phyloP scores from a whole-genome alignment of 306 rosid genomes.

The Albizia julibrissin region DNA sequence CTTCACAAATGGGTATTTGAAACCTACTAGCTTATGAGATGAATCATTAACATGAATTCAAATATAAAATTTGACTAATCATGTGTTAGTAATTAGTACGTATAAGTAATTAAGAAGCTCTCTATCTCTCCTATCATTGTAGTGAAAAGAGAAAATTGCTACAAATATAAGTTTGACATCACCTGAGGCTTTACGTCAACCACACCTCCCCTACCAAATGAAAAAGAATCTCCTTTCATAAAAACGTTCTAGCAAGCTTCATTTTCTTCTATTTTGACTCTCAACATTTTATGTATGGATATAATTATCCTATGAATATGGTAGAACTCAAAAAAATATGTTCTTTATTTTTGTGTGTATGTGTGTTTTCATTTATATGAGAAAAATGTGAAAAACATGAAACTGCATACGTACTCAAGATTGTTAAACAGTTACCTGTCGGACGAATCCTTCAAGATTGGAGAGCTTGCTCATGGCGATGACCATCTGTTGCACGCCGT shows the following conservation, averaged over 20 bases:
- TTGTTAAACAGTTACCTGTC: slow-evolving; percentile 55
- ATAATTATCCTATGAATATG: not conserved
- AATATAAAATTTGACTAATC: slow-evolving; percentile 19
- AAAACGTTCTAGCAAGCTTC: slow-evolving; percentile 1
- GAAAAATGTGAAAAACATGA: not conserved
- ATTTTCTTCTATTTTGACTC: not conserved
- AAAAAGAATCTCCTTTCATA: slow-evolving; percentile 15
- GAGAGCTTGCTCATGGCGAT: slow-evolving; percentile 71
- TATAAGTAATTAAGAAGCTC: not conserved
- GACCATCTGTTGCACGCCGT: slow-evolving; percentile 85
- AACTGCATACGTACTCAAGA: not conserved
- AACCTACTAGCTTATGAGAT: slow-evolving; percentile 1
- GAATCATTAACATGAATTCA: slow-evolving; percentile 7
- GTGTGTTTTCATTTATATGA: too few species aligned
- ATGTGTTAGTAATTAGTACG: not conserved
- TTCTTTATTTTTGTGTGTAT: not conserved
- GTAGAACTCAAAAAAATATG: not conserved
- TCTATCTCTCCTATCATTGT: slow-evolving; percentile 5
- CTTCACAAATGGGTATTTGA: slow-evolving; percentile 24
- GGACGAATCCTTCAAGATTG: slow-evolving; percentile 81
- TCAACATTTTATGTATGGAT: not conserved
- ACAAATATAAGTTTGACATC: slow-evolving; percentile 31
- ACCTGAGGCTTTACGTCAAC: slow-evolving; percentile 46
- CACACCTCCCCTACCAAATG: slow-evolving; percentile 36
- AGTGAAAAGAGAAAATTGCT: slow-evolving; percentile 27